Evolutionary conservation across 441 rosid genomes (phyloP).

Genomic region (Pelargonium cotyledonis): DNA sequence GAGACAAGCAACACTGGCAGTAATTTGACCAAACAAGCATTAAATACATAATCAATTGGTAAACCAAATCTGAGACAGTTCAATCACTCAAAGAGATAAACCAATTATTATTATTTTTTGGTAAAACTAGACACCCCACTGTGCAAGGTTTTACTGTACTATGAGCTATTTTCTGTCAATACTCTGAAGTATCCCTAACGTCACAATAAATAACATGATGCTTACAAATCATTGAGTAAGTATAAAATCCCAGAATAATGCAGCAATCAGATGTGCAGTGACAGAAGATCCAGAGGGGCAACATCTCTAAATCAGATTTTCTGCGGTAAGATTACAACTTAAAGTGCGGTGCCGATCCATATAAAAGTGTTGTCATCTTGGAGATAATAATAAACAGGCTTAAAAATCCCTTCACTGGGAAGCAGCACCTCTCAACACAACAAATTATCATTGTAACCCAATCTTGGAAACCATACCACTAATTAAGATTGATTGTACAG

Average conservation of each 20-base stretch:
- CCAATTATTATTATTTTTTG: too few species aligned
- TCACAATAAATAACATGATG: too few species aligned
- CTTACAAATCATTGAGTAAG: not conserved
- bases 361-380: not conserved
- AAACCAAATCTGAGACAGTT: too few species aligned
- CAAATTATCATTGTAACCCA: not conserved
- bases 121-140: too few species aligned
- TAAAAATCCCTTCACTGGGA: not conserved
- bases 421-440: not conserved
- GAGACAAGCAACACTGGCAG: conserved; percentile 1
- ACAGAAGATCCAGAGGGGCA: not conserved
- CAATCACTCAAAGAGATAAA: too few species aligned
- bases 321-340: not conserved
- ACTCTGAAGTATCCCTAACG: too few species aligned
- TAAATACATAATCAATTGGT: not conserved
- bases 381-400: not conserved
- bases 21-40: not conserved
- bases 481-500: not conserved
- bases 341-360: not conserved
- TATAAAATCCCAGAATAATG: too few species aligned
- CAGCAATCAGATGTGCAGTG: not conserved
- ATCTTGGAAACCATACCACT: not conserved
- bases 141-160: too few species aligned
- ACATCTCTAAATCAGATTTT: not conserved
- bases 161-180: not conserved